Evolutionary conservation across 495 filamentous ascomycete genomes (phyloP), one percentile per base, ranked within the genome.

Genomic region (Cryomyces minteri): DNA sequence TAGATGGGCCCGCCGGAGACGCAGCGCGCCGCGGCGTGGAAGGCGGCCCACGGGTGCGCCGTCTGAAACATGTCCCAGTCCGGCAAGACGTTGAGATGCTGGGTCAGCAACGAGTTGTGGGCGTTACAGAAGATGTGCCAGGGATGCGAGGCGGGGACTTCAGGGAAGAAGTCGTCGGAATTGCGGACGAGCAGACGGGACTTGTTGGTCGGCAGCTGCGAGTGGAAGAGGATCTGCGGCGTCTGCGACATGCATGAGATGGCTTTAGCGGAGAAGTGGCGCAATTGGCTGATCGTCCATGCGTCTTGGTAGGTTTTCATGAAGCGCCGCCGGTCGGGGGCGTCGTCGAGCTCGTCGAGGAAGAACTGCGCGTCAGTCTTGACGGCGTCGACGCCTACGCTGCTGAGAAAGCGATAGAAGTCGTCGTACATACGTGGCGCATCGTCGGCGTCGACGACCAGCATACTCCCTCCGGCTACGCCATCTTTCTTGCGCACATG

Each of bases 61-160:
- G 90, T 94, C 57, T 98, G 90, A 60, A 98, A 98, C 90, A 98
- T 96, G 61, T 96, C 90, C 90, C 90, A 98, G 61, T 98, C 90
- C 0, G 87, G 87, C 10, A 84, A 51, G n/a, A 72, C 72, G 47
- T 84, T 83, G 6, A 84, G 58, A 49, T 79, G 72, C 8, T 74
- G 67, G 9, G 87, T 88, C 14, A 94, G 67, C 10, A 94, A 69
- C n/a, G 80, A 65, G 57, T 92, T 95, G 60, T 95, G 82, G 2
- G 88, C 85, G 56, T 96, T 96, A 48, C 79, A 76, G 62, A 88
- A 98, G 40, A 98, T 67, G 62, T 98, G 90, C 87, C 88, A 96
- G 1, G 87, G 72, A 52, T 96, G 90, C 4, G 80, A 82, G 7
- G 70, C 67, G 4, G 74, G 69, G 8, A 84, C 69, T 39, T 84